phyloP scores from a whole-genome alignment of 371 early-diverging fungal species.

The Rhizomucor pusillus region DNA sequence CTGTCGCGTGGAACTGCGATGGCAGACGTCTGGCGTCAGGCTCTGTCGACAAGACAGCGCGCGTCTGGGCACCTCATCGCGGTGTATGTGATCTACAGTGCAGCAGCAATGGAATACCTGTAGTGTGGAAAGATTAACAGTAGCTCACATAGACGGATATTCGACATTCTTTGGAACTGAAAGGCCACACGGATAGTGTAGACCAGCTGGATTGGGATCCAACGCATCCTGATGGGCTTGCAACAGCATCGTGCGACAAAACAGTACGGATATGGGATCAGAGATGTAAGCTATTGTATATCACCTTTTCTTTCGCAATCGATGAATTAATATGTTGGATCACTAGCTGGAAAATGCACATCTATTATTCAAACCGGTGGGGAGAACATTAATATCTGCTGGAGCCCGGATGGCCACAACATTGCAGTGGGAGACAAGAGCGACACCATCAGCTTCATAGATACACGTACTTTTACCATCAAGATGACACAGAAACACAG shows the following conservation, averaged over 20 bases:
- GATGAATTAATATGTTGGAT: not conserved
- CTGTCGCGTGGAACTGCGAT: conserved; percentile 65
- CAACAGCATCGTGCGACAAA: conserved; percentile 84
- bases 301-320: not conserved
- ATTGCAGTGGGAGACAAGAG: conserved; percentile 88
- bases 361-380: conserved; percentile 69
- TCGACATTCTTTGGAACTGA: conserved; percentile 61
- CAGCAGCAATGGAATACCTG: too few relatives aligned
- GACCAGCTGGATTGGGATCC: conserved; percentile 87
- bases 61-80: conserved; percentile 67
- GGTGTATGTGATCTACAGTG: conserved; percentile 31
- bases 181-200: conserved; percentile 84
- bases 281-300: conserved; percentile 50
- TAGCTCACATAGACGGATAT: conserved; percentile 49
- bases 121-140: too few relatives aligned
- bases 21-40: conserved; percentile 66
- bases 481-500: conserved; percentile 53
- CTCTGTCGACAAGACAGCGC: conserved; percentile 67
- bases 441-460: conserved; percentile 75
- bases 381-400: conserved; percentile 85
- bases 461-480: conserved; percentile 61
- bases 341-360: conserved; percentile 59
- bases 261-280: conserved; percentile 88
- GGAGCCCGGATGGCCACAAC: conserved; percentile 77
- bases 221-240: conserved; percentile 70